Evolutionary conservation across 2,329 filamentous ascomycete species (phyloP), one percentile per base, ranked within the genome.

Genomic region (Sporothrix humicola): DNA sequence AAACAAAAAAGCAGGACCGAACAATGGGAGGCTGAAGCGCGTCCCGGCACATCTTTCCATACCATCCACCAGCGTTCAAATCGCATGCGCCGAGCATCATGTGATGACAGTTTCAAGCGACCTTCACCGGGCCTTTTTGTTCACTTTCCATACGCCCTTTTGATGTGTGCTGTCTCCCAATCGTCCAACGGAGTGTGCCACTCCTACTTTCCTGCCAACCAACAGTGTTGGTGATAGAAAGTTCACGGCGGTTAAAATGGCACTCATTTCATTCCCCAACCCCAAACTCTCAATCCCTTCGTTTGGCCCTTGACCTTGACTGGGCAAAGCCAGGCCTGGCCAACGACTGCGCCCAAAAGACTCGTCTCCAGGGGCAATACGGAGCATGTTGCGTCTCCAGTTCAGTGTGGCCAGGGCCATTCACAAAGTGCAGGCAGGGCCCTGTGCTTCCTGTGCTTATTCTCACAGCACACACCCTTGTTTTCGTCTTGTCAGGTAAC

Each of bases 21-120:
- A 26, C 61, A 66, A 20, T 26, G 42, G 42, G 23, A 68, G 10
- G 46, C 48, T 52, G 65, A 68, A 10, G 48, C 65, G 58, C 31
- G 31, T 37, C 31, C 31, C 31, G 3, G 31, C 31, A 37, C 31
- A 37, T 37, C 31, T 6, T 37, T 37, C 31, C 31, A 63, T 26
- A 50, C 63, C 37, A 23, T 46, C 59, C 37, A 46, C 52, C 50
- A 12, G 7, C 13, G 3, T 20, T 46, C 68, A 15, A 37, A 20
- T 58, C 42, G 68, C 68, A 59, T 70, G 68, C 54, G 52, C 54
- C 54, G 20, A 17, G 20, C 54, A 50, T 71, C 69, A 71, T 71
- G 69, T 66, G 61, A 72, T 46, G 61, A 48, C 26, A 7, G 17
- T 37, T 48, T 37, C 31, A 52, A 26, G 17, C 48, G 50, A 10